phyloP scores from a whole-genome alignment of 305 asterid genomes.

The Solanum hybrid region DNA sequence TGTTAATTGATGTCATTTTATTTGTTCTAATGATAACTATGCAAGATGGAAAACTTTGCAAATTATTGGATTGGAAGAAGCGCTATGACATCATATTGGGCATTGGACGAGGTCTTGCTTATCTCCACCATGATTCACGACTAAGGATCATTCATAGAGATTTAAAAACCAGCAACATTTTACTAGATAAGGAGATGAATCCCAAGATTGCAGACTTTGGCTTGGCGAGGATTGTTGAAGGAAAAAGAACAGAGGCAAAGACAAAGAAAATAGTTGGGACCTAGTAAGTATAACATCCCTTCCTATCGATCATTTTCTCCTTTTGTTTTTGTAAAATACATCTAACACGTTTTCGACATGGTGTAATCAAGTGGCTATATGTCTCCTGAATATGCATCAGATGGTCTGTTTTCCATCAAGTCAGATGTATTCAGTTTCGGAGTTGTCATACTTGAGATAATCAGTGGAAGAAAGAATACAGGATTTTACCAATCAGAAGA shows the following conservation, averaged over 20 bases:
- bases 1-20: not conserved
- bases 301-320: not conserved
- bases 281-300: not conserved
- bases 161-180: not conserved
- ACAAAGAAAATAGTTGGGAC: not conserved
- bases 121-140: not conserved
- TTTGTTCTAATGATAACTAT: not conserved
- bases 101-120: constrained; percentile 7
- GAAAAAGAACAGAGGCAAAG: not conserved
- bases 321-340: too few species aligned
- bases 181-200: not conserved
- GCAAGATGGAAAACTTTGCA: not conserved
- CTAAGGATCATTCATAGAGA: too few species aligned
- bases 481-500: too few species aligned
- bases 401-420: not conserved
- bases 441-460: not conserved
- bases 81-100: constrained; percentile 18
- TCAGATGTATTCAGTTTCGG: not conserved
- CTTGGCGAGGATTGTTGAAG: not conserved
- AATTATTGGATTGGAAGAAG: constrained; percentile 6
- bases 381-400: not conserved
- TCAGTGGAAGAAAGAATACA: not conserved
- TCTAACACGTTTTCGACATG: too few species aligned
- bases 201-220: not conserved
- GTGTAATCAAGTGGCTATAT: not conserved